Evolutionary conservation across 2,329 filamentous ascomycete species (phyloP).

Genomic region (Stenocarpella maydis): DNA sequence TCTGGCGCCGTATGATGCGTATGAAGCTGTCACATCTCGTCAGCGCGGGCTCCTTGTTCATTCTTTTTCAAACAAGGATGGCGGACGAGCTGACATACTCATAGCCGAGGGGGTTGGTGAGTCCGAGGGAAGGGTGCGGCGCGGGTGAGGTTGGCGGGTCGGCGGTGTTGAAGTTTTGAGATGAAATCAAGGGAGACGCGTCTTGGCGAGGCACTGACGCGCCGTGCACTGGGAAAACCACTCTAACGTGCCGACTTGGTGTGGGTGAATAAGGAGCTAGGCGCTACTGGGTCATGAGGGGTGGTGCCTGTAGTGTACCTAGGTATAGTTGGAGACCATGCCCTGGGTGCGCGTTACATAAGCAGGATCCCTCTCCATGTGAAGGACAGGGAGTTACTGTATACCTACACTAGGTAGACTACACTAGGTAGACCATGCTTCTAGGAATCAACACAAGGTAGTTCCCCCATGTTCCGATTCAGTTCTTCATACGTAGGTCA

Average conservation of each 20-base stretch:
- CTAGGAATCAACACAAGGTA: too few relatives aligned
- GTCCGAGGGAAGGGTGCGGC: neutral
- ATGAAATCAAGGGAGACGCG: slow-evolving; percentile 33
- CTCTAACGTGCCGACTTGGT: slow-evolving; percentile 30
- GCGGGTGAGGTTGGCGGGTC: slow-evolving; percentile 15
- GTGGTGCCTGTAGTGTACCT: too few relatives aligned
- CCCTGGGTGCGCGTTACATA: neutral
- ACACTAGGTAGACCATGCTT: too few relatives aligned
- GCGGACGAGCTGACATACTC: slow-evolving; percentile 17
- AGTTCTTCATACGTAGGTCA: too few relatives aligned
- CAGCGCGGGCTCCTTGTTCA: neutral
- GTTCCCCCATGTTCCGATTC: neutral
- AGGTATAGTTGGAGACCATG: neutral
- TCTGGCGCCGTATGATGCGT: slow-evolving; percentile 61
- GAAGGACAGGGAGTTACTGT: neutral
- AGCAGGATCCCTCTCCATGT: neutral
- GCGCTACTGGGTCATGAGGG: neutral
- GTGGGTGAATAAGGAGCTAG: neutral
- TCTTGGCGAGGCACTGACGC: slow-evolving; percentile 30
- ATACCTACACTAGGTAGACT: too few relatives aligned
- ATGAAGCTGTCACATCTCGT: slow-evolving; percentile 51
- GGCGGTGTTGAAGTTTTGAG: slow-evolving; percentile 20
- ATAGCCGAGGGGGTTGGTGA: slow-evolving; percentile 21
- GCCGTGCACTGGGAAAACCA: slow-evolving; percentile 32
- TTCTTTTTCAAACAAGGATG: neutral